Base-by-base conservation (phyloP, 2,329 filamentous ascomycete genomes). In the Coleophoma eucalyptorum region DNA sequence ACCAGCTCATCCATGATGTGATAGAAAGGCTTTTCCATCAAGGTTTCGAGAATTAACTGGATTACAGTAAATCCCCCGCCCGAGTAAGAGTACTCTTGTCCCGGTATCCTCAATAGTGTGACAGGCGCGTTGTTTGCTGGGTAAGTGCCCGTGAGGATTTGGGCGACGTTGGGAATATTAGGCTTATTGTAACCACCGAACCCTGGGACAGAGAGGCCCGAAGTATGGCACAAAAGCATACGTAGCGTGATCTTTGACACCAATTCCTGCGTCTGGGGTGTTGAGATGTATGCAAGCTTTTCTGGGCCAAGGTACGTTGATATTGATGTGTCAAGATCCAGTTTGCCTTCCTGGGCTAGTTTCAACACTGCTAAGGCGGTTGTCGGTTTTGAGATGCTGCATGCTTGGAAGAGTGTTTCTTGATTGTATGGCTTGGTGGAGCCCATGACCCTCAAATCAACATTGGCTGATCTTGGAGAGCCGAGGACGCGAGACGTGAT, bases 361-460 rank as follows among this genome's bases (percentile, higher is more conserved):
- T 48, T 51, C 12, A 48, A 19, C 5, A 45, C 48, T 0, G 50
- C 46, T 7, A 55, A 3, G 15, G 43, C 43, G 10, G 52, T 52
- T n/a, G 52, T 45, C 1, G 52, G 43, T 38, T 55, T 55, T 11
- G 52, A 55, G 8, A 55, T 55, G 16, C 50, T 52, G 21, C 38
- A 43, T 31, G 52, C 50, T 35, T 55, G 52, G 41, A 55, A 55
- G 13, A 43, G 20, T 15, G 42, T 44, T 13, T 44, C 42, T 18
- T 43, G n/a, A 10, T 43, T 43, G 40, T 43, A 43, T 11, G 20
- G 20, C 20, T 43, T 43, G 5, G 7, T 20, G 21, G 41, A 16
- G 21, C 41, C 18, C 41, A 21, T 43, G 8, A 43, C 20, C 15
- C 41, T 19, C 15, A 26, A 31, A n/a, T 43, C 41, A 4, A 15